A percentile compares a stretch with the other conserved stretches of the same genome.
Evolutionary conservation across 768 basidiomycete genomes (phyloP).

Genomic region (Leccinum pellstonianum): DNA sequence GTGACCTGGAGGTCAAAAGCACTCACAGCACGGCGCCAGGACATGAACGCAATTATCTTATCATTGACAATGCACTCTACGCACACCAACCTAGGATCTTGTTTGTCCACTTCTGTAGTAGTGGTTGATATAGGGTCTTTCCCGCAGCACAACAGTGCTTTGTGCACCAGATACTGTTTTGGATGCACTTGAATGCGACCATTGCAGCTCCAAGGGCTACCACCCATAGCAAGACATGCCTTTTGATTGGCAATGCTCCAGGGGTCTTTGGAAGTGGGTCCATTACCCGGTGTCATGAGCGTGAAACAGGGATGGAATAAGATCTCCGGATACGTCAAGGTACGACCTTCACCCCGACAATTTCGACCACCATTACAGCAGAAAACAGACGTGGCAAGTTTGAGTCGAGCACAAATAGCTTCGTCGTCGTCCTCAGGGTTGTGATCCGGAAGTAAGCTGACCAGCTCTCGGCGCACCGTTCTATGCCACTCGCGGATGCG

Average conservation of each 20-base stretch:
- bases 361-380: constrained; percentile 16
- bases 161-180: constrained; percentile 12
- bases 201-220: constrained; percentile 21
- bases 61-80: constrained; percentile 15
- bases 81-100: constrained; percentile 20
- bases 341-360: constrained; percentile 15
- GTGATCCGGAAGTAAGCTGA: constrained; percentile 26
- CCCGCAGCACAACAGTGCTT: constrained; percentile 20
- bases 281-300: constrained; percentile 1
- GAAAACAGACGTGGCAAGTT: constrained; percentile 31
- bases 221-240: constrained; percentile 25
- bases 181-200: constrained; percentile 24
- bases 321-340: constrained; percentile 27
- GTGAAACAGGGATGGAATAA: constrained; percentile 31
- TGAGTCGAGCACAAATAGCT: constrained; percentile 20
- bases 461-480: constrained; percentile 25
- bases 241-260: constrained; percentile 21
- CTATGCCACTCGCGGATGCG: constrained; percentile 30
- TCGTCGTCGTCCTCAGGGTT: constrained; percentile 17
- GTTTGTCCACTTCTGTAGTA: constrained; percentile 28
- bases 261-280: constrained; percentile 21
- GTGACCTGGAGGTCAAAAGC: neutral
- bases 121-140: constrained; percentile 25
- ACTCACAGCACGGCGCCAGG: constrained; percentile 28
- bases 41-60: constrained; percentile 11